A percentile compares a stretch with the other conserved stretches of the same genome.
Conservation (phyloP, 108 stramenopile genomes). For the Cyclotella baltica region DNA sequence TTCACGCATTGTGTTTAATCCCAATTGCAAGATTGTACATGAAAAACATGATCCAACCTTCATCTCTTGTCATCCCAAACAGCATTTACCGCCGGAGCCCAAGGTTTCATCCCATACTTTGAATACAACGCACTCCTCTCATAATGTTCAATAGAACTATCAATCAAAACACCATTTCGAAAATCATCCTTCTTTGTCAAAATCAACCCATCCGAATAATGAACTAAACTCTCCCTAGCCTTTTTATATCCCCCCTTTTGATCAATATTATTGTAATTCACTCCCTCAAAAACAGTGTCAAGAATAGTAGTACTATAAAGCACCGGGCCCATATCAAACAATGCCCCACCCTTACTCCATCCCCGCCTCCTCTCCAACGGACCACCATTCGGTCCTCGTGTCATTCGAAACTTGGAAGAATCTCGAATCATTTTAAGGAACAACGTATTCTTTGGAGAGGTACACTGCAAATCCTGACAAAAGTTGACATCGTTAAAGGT, state of each 20-base stretch:
- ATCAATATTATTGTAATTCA: constrained; percentile 1
- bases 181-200: constrained; percentile 10
- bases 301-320: constrained; percentile 23
- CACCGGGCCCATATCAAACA: constrained; percentile 32
- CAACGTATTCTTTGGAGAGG: constrained; percentile 28
- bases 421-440: constrained; percentile 11
- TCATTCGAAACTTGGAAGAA: constrained; percentile 17
- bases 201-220: constrained; percentile 24
- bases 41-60: no score
- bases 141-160: neutral
- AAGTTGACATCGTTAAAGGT: constrained; percentile 41
- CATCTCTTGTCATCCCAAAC: constrained; percentile 12
- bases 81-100: constrained; percentile 23
- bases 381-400: neutral
- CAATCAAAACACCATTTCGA: constrained; percentile 12
- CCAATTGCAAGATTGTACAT: no score
- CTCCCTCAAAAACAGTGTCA: constrained; percentile 16
- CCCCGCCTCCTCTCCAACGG: constrained; percentile 29
- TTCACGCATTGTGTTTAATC: no score
- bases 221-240: constrained; percentile 9
- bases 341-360: constrained; percentile 19
- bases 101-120: constrained; percentile 14
- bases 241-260: neutral
- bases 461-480: constrained; percentile 37
- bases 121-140: constrained; percentile 13